A percentile compares a stretch with the other conserved stretches of the same genome.
These are phyloP conservation scores for Suhomyces vadensis DNA, from an alignment of 805 yeast species.

Conservation along the genomic window DNA sequence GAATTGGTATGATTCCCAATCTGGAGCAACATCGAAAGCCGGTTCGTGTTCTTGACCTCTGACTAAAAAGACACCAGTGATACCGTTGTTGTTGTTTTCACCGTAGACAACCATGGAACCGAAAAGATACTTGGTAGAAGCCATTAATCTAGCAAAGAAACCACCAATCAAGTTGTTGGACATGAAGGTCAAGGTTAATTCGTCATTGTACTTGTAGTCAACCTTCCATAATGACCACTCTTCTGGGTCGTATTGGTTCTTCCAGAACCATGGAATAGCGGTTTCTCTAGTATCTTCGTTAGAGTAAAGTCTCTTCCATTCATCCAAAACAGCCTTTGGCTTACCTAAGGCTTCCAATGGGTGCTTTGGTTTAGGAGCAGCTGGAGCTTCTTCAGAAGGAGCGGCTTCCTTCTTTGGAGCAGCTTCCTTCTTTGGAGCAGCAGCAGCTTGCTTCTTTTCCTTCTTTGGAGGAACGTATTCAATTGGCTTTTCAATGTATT, in stretches of 20 bases:
- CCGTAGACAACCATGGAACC: slow-evolving; percentile 95
- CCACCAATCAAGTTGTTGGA: slow-evolving; percentile 98
- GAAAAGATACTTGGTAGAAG: slow-evolving; percentile 90
- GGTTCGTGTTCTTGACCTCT: slow-evolving; percentile 92
- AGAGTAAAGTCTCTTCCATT: slow-evolving; percentile 95
- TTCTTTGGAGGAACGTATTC: slow-evolving; percentile 68
- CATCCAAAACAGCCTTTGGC: slow-evolving; percentile 70
- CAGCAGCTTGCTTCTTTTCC: slow-evolving; percentile 67
- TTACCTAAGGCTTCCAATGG: slow-evolving; percentile 86
- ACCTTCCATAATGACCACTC: slow-evolving; percentile 97
- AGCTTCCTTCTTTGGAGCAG: slow-evolving; percentile 39
- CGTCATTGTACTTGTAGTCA: slow-evolving; percentile 96
- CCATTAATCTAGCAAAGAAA: slow-evolving; percentile 92
- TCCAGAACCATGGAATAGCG: slow-evolving; percentile 98
- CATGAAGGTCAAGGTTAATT: slow-evolving; percentile 95
- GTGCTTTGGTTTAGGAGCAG: slow-evolving; percentile 80
- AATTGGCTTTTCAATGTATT: slow-evolving; percentile 64
- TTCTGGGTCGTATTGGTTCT: slow-evolving; percentile 79
- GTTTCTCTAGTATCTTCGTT: slow-evolving; percentile 94
- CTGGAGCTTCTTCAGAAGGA: slow-evolving; percentile 36
- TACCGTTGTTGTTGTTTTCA: slow-evolving; percentile 98
- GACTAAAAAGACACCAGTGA: slow-evolving; percentile 89
- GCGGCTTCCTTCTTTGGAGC: slow-evolving; percentile 34
- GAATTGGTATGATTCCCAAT: slow-evolving; percentile 93
- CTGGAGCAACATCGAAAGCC: slow-evolving; percentile 98